These are phyloP conservation scores for Hyaloscypha variabilis DNA, from an alignment of 495 filamentous ascomycete species.

Conservation along the genomic window DNA sequence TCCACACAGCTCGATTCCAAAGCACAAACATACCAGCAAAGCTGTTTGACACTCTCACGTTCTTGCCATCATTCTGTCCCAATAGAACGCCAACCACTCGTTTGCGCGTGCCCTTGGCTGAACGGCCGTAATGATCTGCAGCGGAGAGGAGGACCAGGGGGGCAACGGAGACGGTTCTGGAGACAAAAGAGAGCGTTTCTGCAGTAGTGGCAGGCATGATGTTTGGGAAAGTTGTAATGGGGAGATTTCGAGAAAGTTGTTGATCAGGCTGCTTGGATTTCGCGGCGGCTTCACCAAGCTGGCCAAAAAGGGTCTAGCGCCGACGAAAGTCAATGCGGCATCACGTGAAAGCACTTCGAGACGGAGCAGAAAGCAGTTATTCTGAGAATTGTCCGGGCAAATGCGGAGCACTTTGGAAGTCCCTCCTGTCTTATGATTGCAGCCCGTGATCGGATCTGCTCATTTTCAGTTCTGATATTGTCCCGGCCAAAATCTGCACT, in stretches of 20 bases:
- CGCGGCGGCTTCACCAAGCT: slow-evolving; percentile 26
- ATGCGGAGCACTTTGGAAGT: background rate
- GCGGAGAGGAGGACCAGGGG: slow-evolving; percentile 96
- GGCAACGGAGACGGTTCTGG: slow-evolving; percentile 92
- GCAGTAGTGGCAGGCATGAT: slow-evolving; percentile 93
- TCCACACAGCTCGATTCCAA: background rate
- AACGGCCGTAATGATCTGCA: slow-evolving; percentile 97
- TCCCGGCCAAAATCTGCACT: background rate
- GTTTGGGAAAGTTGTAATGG: slow-evolving; percentile 23
- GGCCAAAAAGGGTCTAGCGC: background rate
- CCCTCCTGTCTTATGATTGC: background rate
- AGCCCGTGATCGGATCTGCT: background rate
- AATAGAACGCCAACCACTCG: slow-evolving; percentile 94
- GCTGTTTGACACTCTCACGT: slow-evolving; percentile 97
- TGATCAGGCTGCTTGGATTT: slow-evolving; percentile 29
- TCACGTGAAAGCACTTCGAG: slow-evolving; percentile 13
- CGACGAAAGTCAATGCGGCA: background rate
- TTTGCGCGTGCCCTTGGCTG: slow-evolving; percentile 86
- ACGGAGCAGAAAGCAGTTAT: background rate
- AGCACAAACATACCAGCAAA: slow-evolving; percentile 75
- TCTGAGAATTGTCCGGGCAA: background rate
- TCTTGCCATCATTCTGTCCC: slow-evolving; percentile 93
- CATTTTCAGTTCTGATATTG: background rate
- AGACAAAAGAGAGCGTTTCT: slow-evolving; percentile 90
- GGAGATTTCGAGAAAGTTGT: slow-evolving; percentile 15